Conservation (phyloP, 345 rosid genomes). For the Turnera subulata region DNA sequence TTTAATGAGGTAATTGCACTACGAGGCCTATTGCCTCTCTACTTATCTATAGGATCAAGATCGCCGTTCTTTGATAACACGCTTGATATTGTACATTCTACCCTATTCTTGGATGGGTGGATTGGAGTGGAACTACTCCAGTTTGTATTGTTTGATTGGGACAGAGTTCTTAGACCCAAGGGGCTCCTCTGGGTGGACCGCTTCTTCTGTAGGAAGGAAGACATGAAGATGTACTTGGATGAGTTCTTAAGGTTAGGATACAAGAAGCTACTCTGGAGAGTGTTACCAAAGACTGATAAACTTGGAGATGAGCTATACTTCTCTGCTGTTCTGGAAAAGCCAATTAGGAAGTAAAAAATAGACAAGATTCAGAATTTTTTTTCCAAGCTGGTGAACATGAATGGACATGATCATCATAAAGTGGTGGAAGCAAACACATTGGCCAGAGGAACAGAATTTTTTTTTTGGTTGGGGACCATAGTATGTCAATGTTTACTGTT, state of each 20-base stretch:
- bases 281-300: slow-evolving; percentile 47
- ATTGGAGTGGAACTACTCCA: slow-evolving; percentile 41
- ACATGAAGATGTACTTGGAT: slow-evolving; percentile 32
- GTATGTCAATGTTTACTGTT: too few relatives aligned
- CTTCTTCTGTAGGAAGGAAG: slow-evolving; percentile 46
- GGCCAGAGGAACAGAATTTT: too few relatives aligned
- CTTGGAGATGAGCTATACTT: slow-evolving; percentile 40
- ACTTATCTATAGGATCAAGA: slow-evolving; percentile 46
- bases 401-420: too few relatives aligned
- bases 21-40: slow-evolving; percentile 46
- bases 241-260: slow-evolving; percentile 45
- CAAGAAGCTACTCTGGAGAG: slow-evolving; percentile 39
- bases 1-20: slow-evolving; percentile 51
- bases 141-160: slow-evolving; percentile 48
- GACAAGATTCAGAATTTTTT: too few relatives aligned
- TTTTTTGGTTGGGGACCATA: too few relatives aligned
- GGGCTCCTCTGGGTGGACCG: slow-evolving; percentile 56
- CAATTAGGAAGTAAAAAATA: slow-evolving; percentile 22
- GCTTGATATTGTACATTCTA: slow-evolving; percentile 49
- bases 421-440: too few relatives aligned
- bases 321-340: slow-evolving; percentile 58
- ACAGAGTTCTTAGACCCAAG: slow-evolving; percentile 39
- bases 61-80: slow-evolving; percentile 56
- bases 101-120: slow-evolving; percentile 50
- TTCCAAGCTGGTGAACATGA: too few relatives aligned